Percentiles rank a stretch among this genome's conserved stretches.
These are phyloP conservation scores for Moniliophthora roreri DNA, from an alignment of 1,284 basidiomycete species.

Conservation along the genomic window DNA sequence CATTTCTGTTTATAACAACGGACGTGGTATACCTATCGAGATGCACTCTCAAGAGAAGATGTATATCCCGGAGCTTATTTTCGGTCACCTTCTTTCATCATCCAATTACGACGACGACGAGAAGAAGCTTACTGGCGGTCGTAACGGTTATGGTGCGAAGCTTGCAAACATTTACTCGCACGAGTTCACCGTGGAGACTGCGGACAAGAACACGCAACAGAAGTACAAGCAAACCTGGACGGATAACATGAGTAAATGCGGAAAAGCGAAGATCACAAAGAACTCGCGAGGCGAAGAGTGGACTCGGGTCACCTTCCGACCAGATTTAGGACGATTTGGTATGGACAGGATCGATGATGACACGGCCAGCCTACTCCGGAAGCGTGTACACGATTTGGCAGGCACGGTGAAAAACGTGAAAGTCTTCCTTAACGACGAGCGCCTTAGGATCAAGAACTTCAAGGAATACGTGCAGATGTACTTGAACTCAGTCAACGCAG, in stretches of 20 bases:
- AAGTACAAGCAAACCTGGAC: slow-evolving; percentile 98
- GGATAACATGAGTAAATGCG: slow-evolving; percentile 90
- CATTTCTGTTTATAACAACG: slow-evolving; percentile 97
- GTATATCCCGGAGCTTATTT: slow-evolving; percentile 98
- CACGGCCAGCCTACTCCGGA: slow-evolving; percentile 86
- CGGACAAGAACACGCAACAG: slow-evolving; percentile 82
- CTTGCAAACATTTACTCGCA: slow-evolving; percentile 98
- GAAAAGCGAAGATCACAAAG: slow-evolving; percentile 91
- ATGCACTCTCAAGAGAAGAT: slow-evolving; percentile 93
- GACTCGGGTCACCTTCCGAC: slow-evolving; percentile 94
- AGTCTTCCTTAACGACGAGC: slow-evolving; percentile 91
- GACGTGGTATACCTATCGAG: slow-evolving; percentile 95
- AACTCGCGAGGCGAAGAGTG: slow-evolving; percentile 87
- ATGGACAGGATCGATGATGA: slow-evolving; percentile 94
- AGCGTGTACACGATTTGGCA: slow-evolving; percentile 97
- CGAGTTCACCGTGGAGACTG: slow-evolving; percentile 97
- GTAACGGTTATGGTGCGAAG: slow-evolving; percentile 99
- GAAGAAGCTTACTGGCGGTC: slow-evolving; percentile 97
- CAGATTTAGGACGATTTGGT: slow-evolving; percentile 90
- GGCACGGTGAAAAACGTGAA: slow-evolving; percentile 94
- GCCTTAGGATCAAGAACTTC: slow-evolving; percentile 93
- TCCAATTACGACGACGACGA: slow-evolving; percentile 99
- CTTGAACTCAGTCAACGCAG: slow-evolving; percentile 69
- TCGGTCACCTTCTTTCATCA: slow-evolving; percentile 93
- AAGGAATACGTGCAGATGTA: slow-evolving; percentile 99